phyloP scores from a whole-genome alignment of 2,329 filamentous ascomycete genomes.

The Parastagonospora nodorum region DNA sequence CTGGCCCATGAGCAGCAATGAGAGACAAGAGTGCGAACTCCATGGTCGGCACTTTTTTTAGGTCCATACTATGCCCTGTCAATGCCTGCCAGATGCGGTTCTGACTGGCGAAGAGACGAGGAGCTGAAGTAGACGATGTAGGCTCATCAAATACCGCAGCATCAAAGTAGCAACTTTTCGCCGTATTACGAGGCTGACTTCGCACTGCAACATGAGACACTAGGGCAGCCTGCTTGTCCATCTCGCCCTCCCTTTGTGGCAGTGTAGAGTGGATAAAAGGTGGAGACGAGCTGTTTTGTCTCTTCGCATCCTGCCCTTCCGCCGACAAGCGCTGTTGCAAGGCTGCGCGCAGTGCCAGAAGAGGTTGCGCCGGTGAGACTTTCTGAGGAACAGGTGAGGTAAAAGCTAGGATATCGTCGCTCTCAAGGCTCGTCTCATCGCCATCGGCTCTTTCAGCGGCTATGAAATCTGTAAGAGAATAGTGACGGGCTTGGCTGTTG shows the following conservation, averaged over 20 bases:
- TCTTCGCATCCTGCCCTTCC: constrained; percentile 8
- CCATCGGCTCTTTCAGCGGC: constrained; percentile 27
- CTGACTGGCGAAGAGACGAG: constrained; percentile 53
- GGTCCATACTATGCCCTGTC: constrained; percentile 64
- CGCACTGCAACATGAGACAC: background rate
- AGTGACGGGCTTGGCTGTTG: constrained; percentile 42
- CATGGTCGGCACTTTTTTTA: constrained; percentile 56
- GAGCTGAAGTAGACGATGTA: constrained; percentile 20
- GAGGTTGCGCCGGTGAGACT: constrained; percentile 14
- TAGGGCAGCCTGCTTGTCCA: background rate
- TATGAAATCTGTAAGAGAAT: constrained; percentile 40
- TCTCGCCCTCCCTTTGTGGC: background rate
- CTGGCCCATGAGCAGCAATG: constrained; percentile 59
- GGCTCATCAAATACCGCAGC: constrained; percentile 35
- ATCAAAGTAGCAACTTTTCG: constrained; percentile 3
- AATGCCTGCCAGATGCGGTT: constrained; percentile 65
- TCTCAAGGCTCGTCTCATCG: background rate
- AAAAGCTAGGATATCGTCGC: background rate
- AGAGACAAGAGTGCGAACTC: constrained; percentile 64
- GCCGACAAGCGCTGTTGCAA: constrained; percentile 23
- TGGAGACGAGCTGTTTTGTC: background rate
- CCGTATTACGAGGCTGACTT: constrained; percentile 18
- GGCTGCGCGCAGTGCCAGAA: constrained; percentile 20
- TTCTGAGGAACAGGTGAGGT: background rate
- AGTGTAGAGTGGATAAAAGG: background rate